Evolutionary conservation across 2,329 filamentous ascomycete species (phyloP), one percentile per base, ranked within the genome.

Genomic region (Cytospora piceicola): DNA sequence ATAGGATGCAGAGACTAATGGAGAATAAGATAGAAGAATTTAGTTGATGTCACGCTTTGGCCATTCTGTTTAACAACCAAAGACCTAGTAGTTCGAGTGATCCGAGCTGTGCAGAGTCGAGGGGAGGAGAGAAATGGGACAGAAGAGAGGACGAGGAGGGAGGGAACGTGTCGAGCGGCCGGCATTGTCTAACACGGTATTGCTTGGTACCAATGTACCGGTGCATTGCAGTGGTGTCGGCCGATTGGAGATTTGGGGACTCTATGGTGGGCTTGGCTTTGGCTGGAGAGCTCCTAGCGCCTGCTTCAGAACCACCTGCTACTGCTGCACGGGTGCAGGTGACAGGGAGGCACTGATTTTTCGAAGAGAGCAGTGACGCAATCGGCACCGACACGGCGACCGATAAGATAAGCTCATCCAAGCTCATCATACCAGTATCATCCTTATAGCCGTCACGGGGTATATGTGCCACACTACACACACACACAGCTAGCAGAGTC

Each of bases 121-220:
- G 49, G 51, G 62, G 55, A 12, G 39, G 32, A 20, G 55, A 62
- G 52, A 60, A 66, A 63, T 60, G 59, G 39, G 39, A 52, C 39
- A 49, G 34, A 46, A 53, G 46, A 58, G 57, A 53, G 56, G 55
- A 56, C 32, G 39, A 51, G 51, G 30, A 49, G 59, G 55, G 52
- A 67, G 59, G 55, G 52, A 67, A 62, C 63, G 59, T 67, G 63
- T 67, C 59, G 66, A 63, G 61, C 61, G 61, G 61, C 53, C 60
- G 61, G 61, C 61, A 57, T 63, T 63, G 53, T 52, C 53, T 54
- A 55, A 55, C 39, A 24, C 53, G 54, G 54, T 20, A 57, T 42
- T 36, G 57, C 61, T 32, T 22, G 4, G 46, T 24, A 49, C 9
- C 46, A 11, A 24, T n/a, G 46, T 49, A 24, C 46, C 46, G 46